Base-by-base conservation (phyloP, 2,329 filamentous ascomycete genomes). In the Ascochyta clinopodiicola region DNA sequence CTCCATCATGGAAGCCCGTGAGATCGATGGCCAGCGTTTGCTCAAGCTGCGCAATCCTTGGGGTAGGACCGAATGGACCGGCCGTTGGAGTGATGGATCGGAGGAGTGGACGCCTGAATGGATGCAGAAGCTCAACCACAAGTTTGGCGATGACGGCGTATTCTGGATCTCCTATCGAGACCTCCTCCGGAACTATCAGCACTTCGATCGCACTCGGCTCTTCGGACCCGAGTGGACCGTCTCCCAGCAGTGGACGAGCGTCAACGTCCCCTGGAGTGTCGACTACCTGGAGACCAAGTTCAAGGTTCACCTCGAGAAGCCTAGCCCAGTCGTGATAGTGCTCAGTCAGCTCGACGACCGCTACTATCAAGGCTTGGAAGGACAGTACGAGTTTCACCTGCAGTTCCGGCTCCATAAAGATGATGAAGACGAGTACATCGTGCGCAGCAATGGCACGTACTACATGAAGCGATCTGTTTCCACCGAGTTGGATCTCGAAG, bases 71-170 rank as follows among this genome's bases (percentile, higher is more conserved):
- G 91, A 92, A 74, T 95, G 91, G 90, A 89, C 85, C 27, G 91
- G 91, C 1, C 81, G 89, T 1, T 95, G 91, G 90, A 88, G 85
- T 34, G 91, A 95, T 68, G 91, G 91, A 0, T 91, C 88, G 6
- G 89, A 91, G 66, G 88, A 94, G 73, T 96, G 91, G 91, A 94
- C 89, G 1, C 81, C 89, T 0, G 87, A 92, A 62, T 91, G 88
- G 84, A 86, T 94, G 75, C 77, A 86, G 56, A 86, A 88, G 64
- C 81, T 95, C 0, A 81, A 83, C 40, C 89, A 93, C 70, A 86
- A 84, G 37, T 93, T 93, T 63, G 89, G 90, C 35, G 88, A 91
- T 62, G 90, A 93, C 63, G 90, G 89, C 8, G 66, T 86, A 29
- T 86, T 87, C 70, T 87, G 84, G 83, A 86, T 86, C 32, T 82